Percentiles rank a stretch among this genome's conserved stretches.
Conservation (phyloP, 768 basidiomycete species). For the Russula lepida region DNA sequence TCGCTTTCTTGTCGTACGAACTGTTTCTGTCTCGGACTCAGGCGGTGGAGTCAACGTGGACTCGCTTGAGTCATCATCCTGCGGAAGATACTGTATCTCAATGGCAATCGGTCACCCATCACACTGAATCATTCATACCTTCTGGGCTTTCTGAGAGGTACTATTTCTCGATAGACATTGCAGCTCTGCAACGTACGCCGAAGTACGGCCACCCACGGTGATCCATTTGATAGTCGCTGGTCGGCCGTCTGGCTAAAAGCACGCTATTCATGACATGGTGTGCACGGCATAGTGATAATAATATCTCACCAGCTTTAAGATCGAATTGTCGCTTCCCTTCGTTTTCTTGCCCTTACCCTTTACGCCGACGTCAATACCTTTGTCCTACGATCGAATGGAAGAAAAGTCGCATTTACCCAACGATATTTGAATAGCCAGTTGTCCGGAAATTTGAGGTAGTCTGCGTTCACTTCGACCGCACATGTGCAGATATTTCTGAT, state of each 20-base stretch:
- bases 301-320: slow-evolving; percentile 39
- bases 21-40: slow-evolving; percentile 17
- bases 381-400: background rate
- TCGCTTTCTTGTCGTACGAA: slow-evolving; percentile 17
- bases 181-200: slow-evolving; percentile 59
- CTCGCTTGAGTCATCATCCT: slow-evolving; percentile 20
- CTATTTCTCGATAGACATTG: slow-evolving; percentile 32
- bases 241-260: slow-evolving; percentile 50
- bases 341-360: slow-evolving; percentile 54
- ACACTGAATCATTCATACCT: background rate
- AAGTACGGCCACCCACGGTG: slow-evolving; percentile 70
- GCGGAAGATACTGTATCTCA: background rate
- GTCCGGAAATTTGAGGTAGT: slow-evolving; percentile 55
- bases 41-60: slow-evolving; percentile 21
- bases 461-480: slow-evolving; percentile 64
- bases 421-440: slow-evolving; percentile 63
- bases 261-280: background rate
- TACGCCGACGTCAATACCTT: slow-evolving; percentile 8
- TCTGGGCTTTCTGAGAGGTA: background rate
- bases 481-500: slow-evolving; percentile 46
- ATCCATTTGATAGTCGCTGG: slow-evolving; percentile 68
- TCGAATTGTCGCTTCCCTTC: slow-evolving; percentile 22
- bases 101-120: background rate
- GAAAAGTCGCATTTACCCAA: slow-evolving; percentile 39
- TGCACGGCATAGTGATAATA: background rate